These are phyloP conservation scores for Zangia roseola DNA, from an alignment of 768 basidiomycete species.

Conservation along the genomic window DNA sequence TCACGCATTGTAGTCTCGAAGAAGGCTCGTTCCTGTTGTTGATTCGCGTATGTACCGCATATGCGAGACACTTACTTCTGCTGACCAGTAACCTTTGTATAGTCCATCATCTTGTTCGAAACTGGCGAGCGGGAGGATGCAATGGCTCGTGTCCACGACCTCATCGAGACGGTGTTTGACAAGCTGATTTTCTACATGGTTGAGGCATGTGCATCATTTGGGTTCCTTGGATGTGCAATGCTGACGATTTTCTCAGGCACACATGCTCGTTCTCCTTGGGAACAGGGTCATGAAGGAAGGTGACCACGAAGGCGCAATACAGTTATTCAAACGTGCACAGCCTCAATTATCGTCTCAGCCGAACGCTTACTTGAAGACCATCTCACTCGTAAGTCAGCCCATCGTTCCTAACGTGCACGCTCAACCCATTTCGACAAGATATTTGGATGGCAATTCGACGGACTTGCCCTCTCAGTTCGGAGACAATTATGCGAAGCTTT, in stretches of 20 bases:
- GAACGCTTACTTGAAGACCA: conserved; percentile 2
- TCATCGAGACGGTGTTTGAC: conserved; percentile 10
- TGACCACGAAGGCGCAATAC: conserved; percentile 12
- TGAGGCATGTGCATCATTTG: conserved; percentile 4
- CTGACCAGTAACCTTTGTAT: neutral
- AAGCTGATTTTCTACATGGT: conserved; percentile 3
- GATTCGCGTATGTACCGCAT: conserved; percentile 8
- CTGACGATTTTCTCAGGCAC: conserved; percentile 7
- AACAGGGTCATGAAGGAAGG: conserved; percentile 4
- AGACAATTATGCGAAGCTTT: conserved; percentile 13
- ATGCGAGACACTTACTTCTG: neutral
- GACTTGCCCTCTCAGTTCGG: conserved; percentile 4
- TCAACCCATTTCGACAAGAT: conserved; percentile 6
- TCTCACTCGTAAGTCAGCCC: conserved; percentile 10
- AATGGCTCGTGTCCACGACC: conserved; percentile 9
- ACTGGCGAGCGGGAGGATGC: conserved; percentile 13
- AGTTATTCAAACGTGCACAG: conserved; percentile 7
- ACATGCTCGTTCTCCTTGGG: conserved; percentile 15
- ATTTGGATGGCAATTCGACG: conserved; percentile 14
- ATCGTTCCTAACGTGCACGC: neutral
- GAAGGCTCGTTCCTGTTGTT: conserved; percentile 13
- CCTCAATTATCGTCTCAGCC: neutral
- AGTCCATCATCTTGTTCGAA: conserved; percentile 12
- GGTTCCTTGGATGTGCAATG: neutral
- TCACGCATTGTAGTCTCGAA: conserved; percentile 5